phyloP scores from a whole-genome alignment of 73 alveolate genomes.

The Paramecium tetraurelia region DNA sequence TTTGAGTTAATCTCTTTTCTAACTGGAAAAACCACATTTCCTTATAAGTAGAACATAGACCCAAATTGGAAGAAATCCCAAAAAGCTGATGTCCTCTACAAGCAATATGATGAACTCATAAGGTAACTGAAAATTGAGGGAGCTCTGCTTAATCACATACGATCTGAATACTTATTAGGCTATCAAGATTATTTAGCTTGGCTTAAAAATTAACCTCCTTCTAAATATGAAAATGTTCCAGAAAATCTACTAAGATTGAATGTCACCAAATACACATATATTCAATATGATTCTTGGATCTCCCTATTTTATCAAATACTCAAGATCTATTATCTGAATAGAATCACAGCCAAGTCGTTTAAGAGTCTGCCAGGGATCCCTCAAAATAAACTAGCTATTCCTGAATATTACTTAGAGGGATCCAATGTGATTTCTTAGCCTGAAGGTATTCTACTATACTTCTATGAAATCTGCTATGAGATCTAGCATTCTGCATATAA shows the following conservation, averaged over 20 bases:
- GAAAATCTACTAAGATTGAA: constrained; percentile 52
- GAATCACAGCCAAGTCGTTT: constrained; percentile 93
- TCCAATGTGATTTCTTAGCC: constrained; percentile 88
- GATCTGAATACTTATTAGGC: constrained; percentile 94
- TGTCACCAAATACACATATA: constrained; percentile 76
- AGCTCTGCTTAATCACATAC: constrained; percentile 93
- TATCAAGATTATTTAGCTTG: constrained; percentile 75
- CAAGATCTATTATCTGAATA: constrained; percentile 88
- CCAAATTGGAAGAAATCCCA: constrained; percentile 67
- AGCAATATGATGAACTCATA: constrained; percentile 90
- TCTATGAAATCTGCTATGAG: constrained; percentile 79
- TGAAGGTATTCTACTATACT: constrained; percentile 89
- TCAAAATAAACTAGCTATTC: constrained; percentile 75
- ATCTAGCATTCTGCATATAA: constrained; percentile 76
- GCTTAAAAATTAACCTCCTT: constrained; percentile 58
- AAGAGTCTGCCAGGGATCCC: constrained; percentile 87
- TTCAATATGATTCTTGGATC: constrained; percentile 93
- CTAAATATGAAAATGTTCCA: constrained; percentile 29
- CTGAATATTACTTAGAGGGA: constrained; percentile 76
- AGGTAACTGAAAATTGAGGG: constrained; percentile 93
- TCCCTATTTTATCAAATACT: constrained; percentile 88
- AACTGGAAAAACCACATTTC: constrained; percentile 94
- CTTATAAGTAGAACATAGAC: constrained; percentile 82
- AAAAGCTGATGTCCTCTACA: constrained; percentile 73
- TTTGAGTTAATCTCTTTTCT: constrained; percentile 84